phyloP scores from a whole-genome alignment of 768 basidiomycete species.

The Macrolepiota fuliginosa region DNA sequence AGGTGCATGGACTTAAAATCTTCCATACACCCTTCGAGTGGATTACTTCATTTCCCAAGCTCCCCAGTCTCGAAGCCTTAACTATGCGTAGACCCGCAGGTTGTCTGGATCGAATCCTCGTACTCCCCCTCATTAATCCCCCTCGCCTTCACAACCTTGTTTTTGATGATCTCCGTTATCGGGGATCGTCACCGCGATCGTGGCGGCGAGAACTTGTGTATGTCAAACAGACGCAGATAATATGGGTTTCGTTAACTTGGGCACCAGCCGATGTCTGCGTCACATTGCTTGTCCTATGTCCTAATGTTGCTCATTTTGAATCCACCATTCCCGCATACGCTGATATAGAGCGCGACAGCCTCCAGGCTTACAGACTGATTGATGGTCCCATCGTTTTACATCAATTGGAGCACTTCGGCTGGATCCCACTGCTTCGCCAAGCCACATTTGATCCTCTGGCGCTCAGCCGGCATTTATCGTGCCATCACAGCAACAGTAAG shows the following conservation, averaged over 20 bases:
- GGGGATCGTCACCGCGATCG: too few species aligned
- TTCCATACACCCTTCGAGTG: background rate
- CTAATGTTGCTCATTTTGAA: background rate
- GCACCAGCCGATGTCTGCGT: background rate
- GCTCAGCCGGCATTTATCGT: conserved; percentile 61
- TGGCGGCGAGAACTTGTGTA: background rate
- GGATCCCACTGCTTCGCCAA: conserved; percentile 31
- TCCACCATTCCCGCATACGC: background rate
- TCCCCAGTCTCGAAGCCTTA: background rate
- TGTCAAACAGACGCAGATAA: background rate
- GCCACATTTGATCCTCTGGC: background rate
- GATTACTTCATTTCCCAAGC: background rate
- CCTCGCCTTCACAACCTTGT: background rate
- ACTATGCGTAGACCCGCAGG: background rate
- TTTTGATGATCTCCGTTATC: background rate
- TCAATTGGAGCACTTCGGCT: conserved; percentile 36
- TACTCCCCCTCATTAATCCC: background rate
- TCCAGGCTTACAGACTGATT: background rate
- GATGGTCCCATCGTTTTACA: background rate
- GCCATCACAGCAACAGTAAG: conserved; percentile 81
- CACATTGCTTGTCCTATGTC: background rate
- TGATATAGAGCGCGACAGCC: background rate
- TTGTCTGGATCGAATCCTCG: too few species aligned
- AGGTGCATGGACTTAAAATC: background rate
- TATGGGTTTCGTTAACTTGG: background rate